Percentiles rank a stretch among this genome's conserved stretches.
phyloP scores from a whole-genome alignment of 106 monocot genomes.

The Dendrobium huoshanense region DNA sequence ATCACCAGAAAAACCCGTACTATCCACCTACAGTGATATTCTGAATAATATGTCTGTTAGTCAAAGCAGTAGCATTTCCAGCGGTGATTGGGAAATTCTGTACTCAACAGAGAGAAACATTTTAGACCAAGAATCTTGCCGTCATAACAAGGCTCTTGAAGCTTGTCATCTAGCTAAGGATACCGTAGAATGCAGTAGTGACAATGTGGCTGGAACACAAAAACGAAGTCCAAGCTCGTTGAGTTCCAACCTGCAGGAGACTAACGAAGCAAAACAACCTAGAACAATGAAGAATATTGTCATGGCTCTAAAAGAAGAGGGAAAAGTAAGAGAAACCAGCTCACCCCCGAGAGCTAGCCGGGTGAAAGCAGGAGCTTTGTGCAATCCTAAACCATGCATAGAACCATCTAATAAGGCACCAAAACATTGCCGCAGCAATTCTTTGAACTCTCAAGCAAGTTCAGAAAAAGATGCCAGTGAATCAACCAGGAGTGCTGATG shows the following conservation, averaged over 20 bases:
- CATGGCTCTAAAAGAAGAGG: constrained; percentile 50
- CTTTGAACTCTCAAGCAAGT: constrained; percentile 49
- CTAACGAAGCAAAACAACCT: constrained; percentile 37
- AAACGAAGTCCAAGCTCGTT: constrained; percentile 24
- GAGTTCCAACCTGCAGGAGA: constrained; percentile 22
- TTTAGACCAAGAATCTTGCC: constrained; percentile 13
- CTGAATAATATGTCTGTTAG: constrained; percentile 62
- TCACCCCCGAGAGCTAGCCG: constrained; percentile 58
- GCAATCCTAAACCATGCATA: constrained; percentile 19
- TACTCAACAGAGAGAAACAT: constrained; percentile 36
- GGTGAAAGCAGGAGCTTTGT: constrained; percentile 16
- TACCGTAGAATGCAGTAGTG: constrained; percentile 10
- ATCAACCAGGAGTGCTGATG: no score
- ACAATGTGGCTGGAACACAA: constrained; percentile 7
- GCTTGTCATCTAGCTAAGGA: constrained; percentile 26
- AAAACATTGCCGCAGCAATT: constrained; percentile 27
- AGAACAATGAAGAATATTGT: constrained; percentile 46
- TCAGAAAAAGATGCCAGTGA: constrained; percentile 21
- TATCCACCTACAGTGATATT: constrained; percentile 16
- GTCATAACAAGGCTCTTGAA: constrained; percentile 21
- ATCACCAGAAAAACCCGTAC: constrained; percentile 32
- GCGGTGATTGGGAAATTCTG: constrained; percentile 72
- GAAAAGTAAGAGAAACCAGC: constrained; percentile 47
- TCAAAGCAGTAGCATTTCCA: constrained; percentile 71
- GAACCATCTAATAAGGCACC: constrained; percentile 37